phyloP scores from a whole-genome alignment of 495 filamentous ascomycete genomes.

The Chlorociboria aeruginascens region DNA sequence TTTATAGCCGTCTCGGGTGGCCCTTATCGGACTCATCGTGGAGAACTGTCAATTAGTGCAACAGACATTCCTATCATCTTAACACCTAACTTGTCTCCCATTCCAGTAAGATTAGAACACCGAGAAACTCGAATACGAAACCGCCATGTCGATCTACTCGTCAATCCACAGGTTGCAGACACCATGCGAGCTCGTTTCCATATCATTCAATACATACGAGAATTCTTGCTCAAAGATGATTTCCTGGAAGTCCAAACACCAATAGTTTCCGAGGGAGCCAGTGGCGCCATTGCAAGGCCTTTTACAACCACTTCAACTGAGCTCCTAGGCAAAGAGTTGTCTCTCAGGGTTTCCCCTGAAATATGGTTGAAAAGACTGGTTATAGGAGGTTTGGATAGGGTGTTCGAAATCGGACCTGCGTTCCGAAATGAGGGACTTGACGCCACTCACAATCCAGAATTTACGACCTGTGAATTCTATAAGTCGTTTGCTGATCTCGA shows the following conservation, averaged over 20 bases:
- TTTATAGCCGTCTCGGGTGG: constrained; percentile 51
- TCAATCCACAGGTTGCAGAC: constrained; percentile 52
- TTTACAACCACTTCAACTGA: constrained; percentile 68
- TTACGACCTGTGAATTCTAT: constrained; percentile 96
- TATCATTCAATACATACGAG: constrained; percentile 61
- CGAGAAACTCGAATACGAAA: constrained; percentile 51
- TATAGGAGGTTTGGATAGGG: constrained; percentile 74
- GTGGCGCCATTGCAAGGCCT: constrained; percentile 76
- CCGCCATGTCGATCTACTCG: constrained; percentile 74
- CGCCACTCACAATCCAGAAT: constrained; percentile 90
- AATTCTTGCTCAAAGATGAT: constrained; percentile 53
- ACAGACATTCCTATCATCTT: constrained; percentile 56
- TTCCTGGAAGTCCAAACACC: constrained; percentile 88
- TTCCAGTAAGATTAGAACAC: constrained; percentile 54
- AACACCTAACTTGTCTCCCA: constrained; percentile 60
- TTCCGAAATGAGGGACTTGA: constrained; percentile 96
- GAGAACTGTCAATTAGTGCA: constrained; percentile 67
- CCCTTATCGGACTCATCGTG: constrained; percentile 54
- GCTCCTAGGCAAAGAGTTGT: constrained; percentile 53
- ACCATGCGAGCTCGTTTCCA: constrained; percentile 60
- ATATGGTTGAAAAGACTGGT: constrained; percentile 90
- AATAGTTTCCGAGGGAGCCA: constrained; percentile 61
- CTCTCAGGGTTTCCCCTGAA: constrained; percentile 82
- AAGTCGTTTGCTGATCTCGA: constrained; percentile 67
- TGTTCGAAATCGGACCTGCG: constrained; percentile 88